Evolutionary conservation across 352 stramenopile genomes (phyloP), one percentile per base, ranked within the genome.

Genomic region (Phytophthora megakarya): DNA sequence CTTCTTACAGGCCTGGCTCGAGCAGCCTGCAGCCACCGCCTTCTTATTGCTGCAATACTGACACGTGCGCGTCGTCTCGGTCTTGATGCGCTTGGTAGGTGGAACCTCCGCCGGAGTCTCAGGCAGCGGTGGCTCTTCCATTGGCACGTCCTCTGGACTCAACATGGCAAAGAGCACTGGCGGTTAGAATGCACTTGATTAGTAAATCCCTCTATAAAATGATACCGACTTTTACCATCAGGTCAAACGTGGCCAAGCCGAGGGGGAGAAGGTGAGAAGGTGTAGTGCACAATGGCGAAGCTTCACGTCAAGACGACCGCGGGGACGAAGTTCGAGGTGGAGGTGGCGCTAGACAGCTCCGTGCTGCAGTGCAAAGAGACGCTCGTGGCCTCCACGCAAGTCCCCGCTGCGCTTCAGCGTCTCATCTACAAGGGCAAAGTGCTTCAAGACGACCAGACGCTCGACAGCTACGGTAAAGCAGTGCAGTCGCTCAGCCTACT

Each of bases 391-490:
- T 61, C 69, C 48, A 93, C 88, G 23, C 79, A 90, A 35, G 87
- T 96, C 15, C 70, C 86, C 0, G 72, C 75, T n/a, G 58, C 75
- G 43, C 84, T 92, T 54, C 89, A 97, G 70, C 85, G 89, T 5
- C 80, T 97, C 52, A 96, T 97, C 54, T 90, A 89, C 73, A 94
- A 95, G 67, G 90, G 90, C 51, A 97, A 96, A 67, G 85, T 97
- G 54, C 83, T 97, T 52, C 94, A 97, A 67, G 89, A 97, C 67
- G 89, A 96, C 13, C 70, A 82, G 38, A 95, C 87, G 19, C 76
- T 96, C 45, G 71, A 75, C 18, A 90, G 83, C 66, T 97, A 96
- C 70, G 84, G 83, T 92, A 65, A 25, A 67, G n/a, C 15, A 26
- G 18, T 52, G 49, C 18, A 35, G 21, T 37, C n/a, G n/a, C n/a